Evolutionary conservation across 371 early-diverging fungal genomes (phyloP).

Genomic region (Rhizoclosmatium hyalinum): DNA sequence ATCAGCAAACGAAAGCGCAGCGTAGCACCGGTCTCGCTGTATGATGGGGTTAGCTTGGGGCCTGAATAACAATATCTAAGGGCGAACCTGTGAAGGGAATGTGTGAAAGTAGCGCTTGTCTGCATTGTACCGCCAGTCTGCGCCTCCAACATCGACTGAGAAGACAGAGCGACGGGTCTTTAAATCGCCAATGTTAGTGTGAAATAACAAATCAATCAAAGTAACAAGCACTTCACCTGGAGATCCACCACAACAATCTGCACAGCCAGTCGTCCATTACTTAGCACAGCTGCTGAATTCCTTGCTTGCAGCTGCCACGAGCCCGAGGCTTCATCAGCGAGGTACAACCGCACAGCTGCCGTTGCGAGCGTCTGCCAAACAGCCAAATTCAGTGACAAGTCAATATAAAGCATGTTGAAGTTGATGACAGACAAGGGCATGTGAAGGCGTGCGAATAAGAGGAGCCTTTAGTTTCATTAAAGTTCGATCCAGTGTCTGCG

Average conservation of each 20-base stretch:
- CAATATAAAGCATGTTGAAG: too few species aligned
- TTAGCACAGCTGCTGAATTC: not conserved
- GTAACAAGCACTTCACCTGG: slow-evolving; percentile 41
- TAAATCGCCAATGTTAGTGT: not conserved
- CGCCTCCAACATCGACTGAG: slow-evolving; percentile 74
- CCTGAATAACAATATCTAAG: not conserved
- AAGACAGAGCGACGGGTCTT: slow-evolving; percentile 59
- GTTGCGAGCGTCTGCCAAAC: slow-evolving; percentile 72
- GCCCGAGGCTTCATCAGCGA: slow-evolving; percentile 74
- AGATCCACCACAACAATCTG: slow-evolving; percentile 48
- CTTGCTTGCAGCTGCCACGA: slow-evolving; percentile 71
- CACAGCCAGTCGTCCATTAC: slow-evolving; percentile 7
- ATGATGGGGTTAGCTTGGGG: not conserved
- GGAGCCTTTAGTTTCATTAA: too few species aligned
- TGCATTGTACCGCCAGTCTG: slow-evolving; percentile 74
- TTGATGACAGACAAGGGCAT: too few species aligned
- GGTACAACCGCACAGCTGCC: slow-evolving; percentile 82
- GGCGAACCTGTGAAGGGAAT: slow-evolving; percentile 77
- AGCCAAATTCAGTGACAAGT: too few species aligned
- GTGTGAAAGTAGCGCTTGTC: slow-evolving; percentile 84
- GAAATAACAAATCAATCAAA: slow-evolving; percentile 9
- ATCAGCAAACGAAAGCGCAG: slow-evolving; percentile 88
- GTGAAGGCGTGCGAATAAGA: too few species aligned
- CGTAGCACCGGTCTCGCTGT: slow-evolving; percentile 65
- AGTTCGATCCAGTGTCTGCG: too few species aligned